Percentiles rank a stretch among this genome's conserved stretches.
These are phyloP conservation scores for Coemansia sp. DNA, from an alignment of 192 early-diverging fungal species.

Conservation along the genomic window DNA sequence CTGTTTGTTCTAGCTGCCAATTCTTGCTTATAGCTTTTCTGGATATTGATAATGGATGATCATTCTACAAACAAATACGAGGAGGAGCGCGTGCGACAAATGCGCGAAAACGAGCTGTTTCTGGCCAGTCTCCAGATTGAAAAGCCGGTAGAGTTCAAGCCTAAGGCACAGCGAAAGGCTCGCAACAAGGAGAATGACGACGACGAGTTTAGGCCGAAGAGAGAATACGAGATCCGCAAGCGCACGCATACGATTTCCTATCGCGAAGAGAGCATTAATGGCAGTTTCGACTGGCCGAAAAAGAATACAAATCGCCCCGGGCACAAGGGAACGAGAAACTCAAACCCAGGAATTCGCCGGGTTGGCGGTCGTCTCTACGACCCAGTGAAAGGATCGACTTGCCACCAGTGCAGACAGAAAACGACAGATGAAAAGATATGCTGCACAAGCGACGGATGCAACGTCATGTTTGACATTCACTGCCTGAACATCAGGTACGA, in stretches of 20 bases:
- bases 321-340: no score
- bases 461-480: slow-evolving; percentile 24
- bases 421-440: slow-evolving; percentile 35
- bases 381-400: slow-evolving; percentile 23
- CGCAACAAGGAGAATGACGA: slow-evolving; percentile 9
- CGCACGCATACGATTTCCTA: slow-evolving; percentile 21
- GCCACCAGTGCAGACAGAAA: slow-evolving; percentile 54
- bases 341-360: slow-evolving; percentile 25
- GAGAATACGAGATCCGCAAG: slow-evolving; percentile 17
- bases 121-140: slow-evolving; percentile 30
- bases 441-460: slow-evolving; percentile 28
- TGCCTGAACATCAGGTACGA: slow-evolving; percentile 39
- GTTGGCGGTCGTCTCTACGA: slow-evolving; percentile 30
- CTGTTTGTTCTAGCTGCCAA: no score
- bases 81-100: slow-evolving; percentile 34
- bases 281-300: slow-evolving; percentile 4
- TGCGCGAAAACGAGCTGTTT: slow-evolving; percentile 43
- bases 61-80: no score
- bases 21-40: no score
- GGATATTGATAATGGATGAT: no score
- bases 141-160: background rate
- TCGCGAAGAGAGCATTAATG: slow-evolving; percentile 15
- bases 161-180: background rate
- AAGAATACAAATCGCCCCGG: no score
- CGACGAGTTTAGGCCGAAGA: slow-evolving; percentile 21